Percentiles rank a stretch among this genome's conserved stretches.
phyloP scores from a whole-genome alignment of 1,139 yeast genomes.

The Pneumocystis wakefieldiae region DNA sequence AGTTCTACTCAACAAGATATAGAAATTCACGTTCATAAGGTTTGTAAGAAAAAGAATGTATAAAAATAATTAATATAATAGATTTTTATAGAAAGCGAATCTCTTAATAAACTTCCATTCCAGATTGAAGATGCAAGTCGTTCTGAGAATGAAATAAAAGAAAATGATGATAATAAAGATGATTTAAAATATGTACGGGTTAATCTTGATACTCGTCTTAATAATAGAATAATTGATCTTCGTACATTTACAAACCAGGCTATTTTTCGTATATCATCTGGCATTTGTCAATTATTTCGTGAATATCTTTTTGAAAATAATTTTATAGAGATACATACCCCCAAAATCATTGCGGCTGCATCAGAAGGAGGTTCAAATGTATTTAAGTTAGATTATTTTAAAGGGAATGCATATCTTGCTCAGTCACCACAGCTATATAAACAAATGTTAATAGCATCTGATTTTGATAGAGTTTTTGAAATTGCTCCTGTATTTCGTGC shows the following conservation, averaged over 20 bases:
- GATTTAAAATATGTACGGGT: constrained; percentile 53
- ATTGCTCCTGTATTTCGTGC: constrained; percentile 98
- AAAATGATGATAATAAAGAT: constrained; percentile 49
- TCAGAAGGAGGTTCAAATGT: constrained; percentile 98
- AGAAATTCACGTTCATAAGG: constrained; percentile 59
- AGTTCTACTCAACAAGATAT: constrained; percentile 85
- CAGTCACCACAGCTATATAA: constrained; percentile 97
- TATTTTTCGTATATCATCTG: constrained; percentile 83
- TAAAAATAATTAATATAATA: constrained; percentile 28
- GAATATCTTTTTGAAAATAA: constrained; percentile 58
- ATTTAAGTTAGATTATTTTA: constrained; percentile 83
- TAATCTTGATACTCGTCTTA: constrained; percentile 89
- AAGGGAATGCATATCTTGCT: constrained; percentile 82
- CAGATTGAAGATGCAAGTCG: constrained; percentile 92
- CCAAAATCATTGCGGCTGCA: constrained; percentile 86
- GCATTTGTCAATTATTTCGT: constrained; percentile 74
- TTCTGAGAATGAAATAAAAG: constrained; percentile 56
- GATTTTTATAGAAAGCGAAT: constrained; percentile 49
- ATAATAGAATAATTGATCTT: constrained; percentile 85
- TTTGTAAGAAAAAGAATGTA: not conserved
- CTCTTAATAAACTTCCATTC: constrained; percentile 87
- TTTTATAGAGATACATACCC: constrained; percentile 88
- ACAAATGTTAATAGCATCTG: constrained; percentile 95
- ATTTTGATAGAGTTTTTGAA: constrained; percentile 90
- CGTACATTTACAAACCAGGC: constrained; percentile 97